Conservation (phyloP, 1,139 yeast genomes). For the Scheffersomyces illinoinensis region DNA sequence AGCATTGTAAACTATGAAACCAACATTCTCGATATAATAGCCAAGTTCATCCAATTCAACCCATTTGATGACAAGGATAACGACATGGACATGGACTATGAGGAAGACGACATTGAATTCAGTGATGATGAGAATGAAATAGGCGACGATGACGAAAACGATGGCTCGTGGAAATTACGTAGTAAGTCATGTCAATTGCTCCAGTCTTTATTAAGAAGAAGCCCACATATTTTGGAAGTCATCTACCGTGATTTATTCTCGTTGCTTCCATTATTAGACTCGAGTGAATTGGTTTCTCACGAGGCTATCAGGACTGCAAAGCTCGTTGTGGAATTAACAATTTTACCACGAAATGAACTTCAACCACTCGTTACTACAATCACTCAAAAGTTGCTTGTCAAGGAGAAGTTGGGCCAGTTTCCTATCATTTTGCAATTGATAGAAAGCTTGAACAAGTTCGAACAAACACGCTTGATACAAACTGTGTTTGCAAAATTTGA, state of each 20-base stretch:
- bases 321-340: constrained; percentile 23
- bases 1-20: constrained; percentile 5
- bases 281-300: constrained; percentile 39
- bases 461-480: constrained; percentile 5
- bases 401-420: constrained; percentile 22
- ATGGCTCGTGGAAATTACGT: constrained; percentile 72
- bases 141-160: constrained; percentile 42
- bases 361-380: constrained; percentile 18
- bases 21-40: constrained; percentile 34
- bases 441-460: constrained; percentile 26
- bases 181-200: constrained; percentile 52
- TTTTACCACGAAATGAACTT: neutral
- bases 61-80: constrained; percentile 48
- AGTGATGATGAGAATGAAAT: constrained; percentile 46
- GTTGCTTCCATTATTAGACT: constrained; percentile 32
- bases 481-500: constrained; percentile 15
- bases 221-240: constrained; percentile 22
- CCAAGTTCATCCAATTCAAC: constrained; percentile 52
- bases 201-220: constrained; percentile 35
- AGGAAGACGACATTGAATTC: constrained; percentile 34
- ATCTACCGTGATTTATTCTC: constrained; percentile 8
- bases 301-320: constrained; percentile 37
- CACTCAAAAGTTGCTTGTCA: constrained; percentile 18
- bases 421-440: constrained; percentile 27
- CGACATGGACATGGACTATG: constrained; percentile 32